These are phyloP conservation scores for Aspergillus ustus DNA, from an alignment of 2,329 filamentous ascomycete genomes.

Conservation along the genomic window DNA sequence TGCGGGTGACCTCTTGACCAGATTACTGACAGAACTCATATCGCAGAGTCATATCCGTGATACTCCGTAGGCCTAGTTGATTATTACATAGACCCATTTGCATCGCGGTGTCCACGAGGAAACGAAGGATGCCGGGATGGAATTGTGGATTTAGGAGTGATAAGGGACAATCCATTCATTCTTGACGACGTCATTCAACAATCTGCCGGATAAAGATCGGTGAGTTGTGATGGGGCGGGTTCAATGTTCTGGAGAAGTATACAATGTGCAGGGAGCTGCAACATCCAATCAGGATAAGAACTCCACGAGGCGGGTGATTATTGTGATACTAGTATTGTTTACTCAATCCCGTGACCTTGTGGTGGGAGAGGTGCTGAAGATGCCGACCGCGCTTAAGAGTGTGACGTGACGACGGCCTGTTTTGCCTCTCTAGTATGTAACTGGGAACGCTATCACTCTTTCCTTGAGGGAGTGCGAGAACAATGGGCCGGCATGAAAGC, in stretches of 20 bases:
- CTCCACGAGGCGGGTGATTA: not conserved
- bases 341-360: not conserved
- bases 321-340: not conserved
- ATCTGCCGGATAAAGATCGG: not conserved
- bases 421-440: not conserved
- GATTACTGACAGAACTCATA: conserved; percentile 6
- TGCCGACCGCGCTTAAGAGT: not conserved
- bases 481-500: conserved; percentile 14
- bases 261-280: not conserved
- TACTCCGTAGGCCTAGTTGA: conserved; percentile 4
- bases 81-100: conserved; percentile 1
- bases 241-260: not conserved
- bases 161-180: not conserved
- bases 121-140: not conserved
- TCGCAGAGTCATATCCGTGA: not conserved
- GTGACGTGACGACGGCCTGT: not conserved
- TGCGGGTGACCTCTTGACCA: conserved; percentile 28
- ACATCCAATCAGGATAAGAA: not conserved
- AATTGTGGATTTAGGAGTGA: not conserved
- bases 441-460: not conserved
- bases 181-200: not conserved
- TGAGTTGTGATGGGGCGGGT: not conserved
- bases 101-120: not conserved
- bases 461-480: not conserved
- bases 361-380: not conserved